A percentile compares a stretch with the other conserved stretches of the same genome.
These are phyloP conservation scores for Solanum hybrid DNA, from an alignment of 305 asterid species.

Conservation along the genomic window DNA sequence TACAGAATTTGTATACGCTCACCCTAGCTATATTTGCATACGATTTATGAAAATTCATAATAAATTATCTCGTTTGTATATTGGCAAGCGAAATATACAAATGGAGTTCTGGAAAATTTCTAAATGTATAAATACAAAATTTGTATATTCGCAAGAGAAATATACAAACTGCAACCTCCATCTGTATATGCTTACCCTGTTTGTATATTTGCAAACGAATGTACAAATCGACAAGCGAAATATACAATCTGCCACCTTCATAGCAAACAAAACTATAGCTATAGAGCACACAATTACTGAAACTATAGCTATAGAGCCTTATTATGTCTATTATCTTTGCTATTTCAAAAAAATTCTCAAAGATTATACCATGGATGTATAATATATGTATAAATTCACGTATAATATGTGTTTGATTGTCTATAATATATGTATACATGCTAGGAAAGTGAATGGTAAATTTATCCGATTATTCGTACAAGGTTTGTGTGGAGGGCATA, in stretches of 20 bases:
- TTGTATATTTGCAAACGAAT: background rate
- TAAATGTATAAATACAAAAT: background rate
- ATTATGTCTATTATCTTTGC: too few species aligned
- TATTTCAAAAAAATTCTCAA: too few species aligned
- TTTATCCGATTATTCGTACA: background rate
- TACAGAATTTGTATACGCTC: background rate
- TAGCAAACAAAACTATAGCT: too few species aligned
- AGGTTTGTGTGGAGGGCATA: background rate
- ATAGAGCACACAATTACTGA: too few species aligned
- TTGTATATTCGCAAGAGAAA: background rate
- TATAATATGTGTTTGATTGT: background rate
- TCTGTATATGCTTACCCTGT: background rate
- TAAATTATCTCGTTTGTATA: too few species aligned
- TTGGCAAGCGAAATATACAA: too few species aligned
- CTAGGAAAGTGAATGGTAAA: background rate
- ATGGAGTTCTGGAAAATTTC: background rate
- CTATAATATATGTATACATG: background rate
- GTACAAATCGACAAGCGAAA: background rate
- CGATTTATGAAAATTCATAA: too few species aligned
- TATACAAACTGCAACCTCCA: background rate
- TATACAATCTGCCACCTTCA: accelerated
- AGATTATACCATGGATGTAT: background rate
- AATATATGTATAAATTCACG: background rate
- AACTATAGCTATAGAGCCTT: too few species aligned
- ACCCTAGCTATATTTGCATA: background rate